Conservation (phyloP, 768 basidiomycete genomes). For the Botryobasidium botryosum region DNA sequence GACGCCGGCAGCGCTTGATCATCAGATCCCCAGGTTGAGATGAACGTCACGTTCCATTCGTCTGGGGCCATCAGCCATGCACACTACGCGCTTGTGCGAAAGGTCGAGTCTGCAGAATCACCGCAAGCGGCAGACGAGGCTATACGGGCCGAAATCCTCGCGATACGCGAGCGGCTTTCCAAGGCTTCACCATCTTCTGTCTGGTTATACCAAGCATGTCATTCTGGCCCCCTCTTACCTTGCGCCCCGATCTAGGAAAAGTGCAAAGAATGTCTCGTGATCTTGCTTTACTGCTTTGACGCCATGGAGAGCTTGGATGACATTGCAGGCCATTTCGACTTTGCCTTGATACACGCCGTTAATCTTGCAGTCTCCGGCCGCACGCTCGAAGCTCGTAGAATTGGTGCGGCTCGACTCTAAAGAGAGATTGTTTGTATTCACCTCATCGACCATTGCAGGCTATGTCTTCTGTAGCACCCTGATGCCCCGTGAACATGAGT, state of each 20-base stretch:
- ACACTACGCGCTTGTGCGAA: conserved; percentile 61
- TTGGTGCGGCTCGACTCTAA: conserved; percentile 49
- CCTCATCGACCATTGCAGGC: conserved; percentile 30
- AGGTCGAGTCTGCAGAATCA: conserved; percentile 45
- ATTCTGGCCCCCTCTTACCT: background rate
- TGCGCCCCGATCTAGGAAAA: conserved; percentile 30
- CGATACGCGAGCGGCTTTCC: conserved; percentile 35
- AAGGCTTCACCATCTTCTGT: conserved; percentile 37
- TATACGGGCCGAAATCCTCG: conserved; percentile 40
- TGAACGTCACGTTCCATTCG: conserved; percentile 16
- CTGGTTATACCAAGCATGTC: conserved; percentile 1
- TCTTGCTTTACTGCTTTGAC: conserved; percentile 54
- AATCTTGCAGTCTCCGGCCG: conserved; percentile 56
- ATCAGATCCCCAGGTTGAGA: background rate
- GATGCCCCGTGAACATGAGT: conserved; percentile 50
- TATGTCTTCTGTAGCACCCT: conserved; percentile 63
- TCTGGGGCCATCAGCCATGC: conserved; percentile 63
- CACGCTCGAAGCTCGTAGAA: conserved; percentile 35
- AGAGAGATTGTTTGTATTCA: too few species aligned
- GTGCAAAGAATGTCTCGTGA: conserved; percentile 46
- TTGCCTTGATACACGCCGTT: conserved; percentile 60
- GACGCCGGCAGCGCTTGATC: background rate
- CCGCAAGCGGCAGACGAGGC: conserved; percentile 42
- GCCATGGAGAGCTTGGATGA: conserved; percentile 17
- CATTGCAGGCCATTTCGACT: conserved; percentile 16